Conservation (phyloP, 2,329 filamentous ascomycete species). For the Arthrinium phaeospermum region DNA sequence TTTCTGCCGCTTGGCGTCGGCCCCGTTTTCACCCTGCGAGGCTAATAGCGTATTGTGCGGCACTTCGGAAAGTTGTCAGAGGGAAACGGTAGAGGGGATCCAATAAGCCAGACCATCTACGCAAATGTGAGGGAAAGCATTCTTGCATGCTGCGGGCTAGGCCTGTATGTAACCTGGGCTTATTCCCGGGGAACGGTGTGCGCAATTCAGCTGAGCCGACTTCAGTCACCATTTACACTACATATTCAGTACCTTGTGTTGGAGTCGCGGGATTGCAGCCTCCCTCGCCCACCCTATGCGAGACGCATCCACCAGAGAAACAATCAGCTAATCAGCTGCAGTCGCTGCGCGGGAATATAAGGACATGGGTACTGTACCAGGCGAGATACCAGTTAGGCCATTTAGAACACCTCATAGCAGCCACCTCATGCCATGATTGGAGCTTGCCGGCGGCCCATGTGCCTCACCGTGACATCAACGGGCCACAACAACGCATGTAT, state of each 20-base stretch:
- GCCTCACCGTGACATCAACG: not conserved
- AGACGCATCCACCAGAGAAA: no score
- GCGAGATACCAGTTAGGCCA: no score
- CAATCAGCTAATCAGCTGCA: no score
- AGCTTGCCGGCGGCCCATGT: not conserved
- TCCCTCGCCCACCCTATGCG: no score
- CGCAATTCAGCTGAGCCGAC: no score
- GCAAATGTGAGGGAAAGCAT: not conserved
- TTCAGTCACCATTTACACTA: no score
- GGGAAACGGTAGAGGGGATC: not conserved
- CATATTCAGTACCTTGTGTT: no score
- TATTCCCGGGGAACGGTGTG: no score
- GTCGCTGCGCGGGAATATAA: no score
- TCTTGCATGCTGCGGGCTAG: not conserved
- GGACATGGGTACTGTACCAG: no score
- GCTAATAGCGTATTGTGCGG: not conserved
- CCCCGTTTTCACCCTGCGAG: not conserved
- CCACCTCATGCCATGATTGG: not conserved
- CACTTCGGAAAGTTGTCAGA: not conserved
- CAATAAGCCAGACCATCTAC: not conserved
- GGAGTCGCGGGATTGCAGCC: no score
- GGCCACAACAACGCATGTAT: not conserved
- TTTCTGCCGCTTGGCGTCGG: not conserved
- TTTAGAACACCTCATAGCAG: not conserved
- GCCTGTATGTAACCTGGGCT: no score